Evolutionary conservation across 2,329 filamentous ascomycete genomes (phyloP), one percentile per base, ranked within the genome.

Genomic region (Phyllosticta citrichinensis): DNA sequence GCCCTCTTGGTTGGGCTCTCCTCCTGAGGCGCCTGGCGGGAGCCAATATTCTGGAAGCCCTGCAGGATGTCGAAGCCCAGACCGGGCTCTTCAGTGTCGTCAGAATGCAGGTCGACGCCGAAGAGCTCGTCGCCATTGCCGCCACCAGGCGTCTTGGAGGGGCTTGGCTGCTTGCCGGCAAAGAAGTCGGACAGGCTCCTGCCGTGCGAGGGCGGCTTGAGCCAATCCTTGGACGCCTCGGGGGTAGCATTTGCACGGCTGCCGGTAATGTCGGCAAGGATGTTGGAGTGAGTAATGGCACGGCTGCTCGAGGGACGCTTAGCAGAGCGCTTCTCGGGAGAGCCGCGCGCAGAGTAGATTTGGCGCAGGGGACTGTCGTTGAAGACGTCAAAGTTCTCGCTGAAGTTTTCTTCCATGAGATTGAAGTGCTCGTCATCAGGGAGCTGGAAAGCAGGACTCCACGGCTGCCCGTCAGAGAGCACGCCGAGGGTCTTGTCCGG

Each of bases 41-140:
- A 66, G 57, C 87, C 87, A 69, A 91, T 91, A 75, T 86, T 88
- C 70, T 87, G 83, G 67, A 91, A 91, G 10, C 87, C 87, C 68
- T 89, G 85, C 54, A 88, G 80, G 65, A 91, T 86, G 67, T 91
- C 88, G 57, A 91, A 80, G 1, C 81, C 83, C 14, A 81, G 74
- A 1, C 81, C 83, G 14, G 81, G 74, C 62, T 86, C 84, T 62
- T 83, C 79, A 2, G 77, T 76, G 51, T 85, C 83, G 63, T 87
- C 84, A 61, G 79, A 77, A 57, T 84, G 76, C 51, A 86, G 78
- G 40, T 84, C 80, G 0, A 78, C 66, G 20, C 77, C 74, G 66
- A 80, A 84, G 30, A 84, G 79, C 14, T 83, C 81, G 8, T 83
- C 79, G 53, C 50, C n/a, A 30, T 57, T 62, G 24, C 40, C 50